phyloP scores from a whole-genome alignment of 2,329 filamentous ascomycete species.

The Colletotrichum echinochloae region DNA sequence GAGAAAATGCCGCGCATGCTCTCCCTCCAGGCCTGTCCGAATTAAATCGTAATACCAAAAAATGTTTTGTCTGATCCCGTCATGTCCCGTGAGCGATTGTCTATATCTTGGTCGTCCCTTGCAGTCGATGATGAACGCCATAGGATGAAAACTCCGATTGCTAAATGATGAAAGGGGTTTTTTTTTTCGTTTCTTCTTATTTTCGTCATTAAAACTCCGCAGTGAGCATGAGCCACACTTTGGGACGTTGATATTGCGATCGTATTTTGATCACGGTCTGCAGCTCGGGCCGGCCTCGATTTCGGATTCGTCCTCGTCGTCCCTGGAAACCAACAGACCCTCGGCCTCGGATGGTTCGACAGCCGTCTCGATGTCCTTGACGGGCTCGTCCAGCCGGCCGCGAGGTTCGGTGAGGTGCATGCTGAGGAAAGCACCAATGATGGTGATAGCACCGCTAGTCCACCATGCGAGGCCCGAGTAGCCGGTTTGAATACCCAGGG shows the following conservation, averaged over 20 bases:
- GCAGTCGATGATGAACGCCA: constrained; percentile 40
- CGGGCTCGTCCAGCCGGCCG: constrained; percentile 56
- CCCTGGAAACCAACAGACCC: constrained; percentile 19
- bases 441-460: constrained; percentile 82
- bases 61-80: constrained; percentile 22
- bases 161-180: constrained; percentile 5
- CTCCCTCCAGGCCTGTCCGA: constrained; percentile 22
- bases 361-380: constrained; percentile 55
- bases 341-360: constrained; percentile 42
- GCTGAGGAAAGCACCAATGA: constrained; percentile 80
- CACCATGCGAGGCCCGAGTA: constrained; percentile 95
- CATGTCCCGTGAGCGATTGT: constrained; percentile 38
- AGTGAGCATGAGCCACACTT: constrained; percentile 12
- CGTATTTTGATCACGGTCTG: constrained; percentile 9
- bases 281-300: constrained; percentile 31
- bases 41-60: constrained; percentile 26
- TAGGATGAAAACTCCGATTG: constrained; percentile 35
- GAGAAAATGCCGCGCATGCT: constrained; percentile 23
- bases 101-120: constrained; percentile 41
- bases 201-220: constrained; percentile 6
- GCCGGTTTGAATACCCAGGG: constrained; percentile 80
- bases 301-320: constrained; percentile 25
- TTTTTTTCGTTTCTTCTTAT: neutral
- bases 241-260: neutral
- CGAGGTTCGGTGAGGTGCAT: constrained; percentile 78